These are phyloP conservation scores for Aspergillus vadensis DNA, from an alignment of 2,329 filamentous ascomycete species.

Conservation along the genomic window DNA sequence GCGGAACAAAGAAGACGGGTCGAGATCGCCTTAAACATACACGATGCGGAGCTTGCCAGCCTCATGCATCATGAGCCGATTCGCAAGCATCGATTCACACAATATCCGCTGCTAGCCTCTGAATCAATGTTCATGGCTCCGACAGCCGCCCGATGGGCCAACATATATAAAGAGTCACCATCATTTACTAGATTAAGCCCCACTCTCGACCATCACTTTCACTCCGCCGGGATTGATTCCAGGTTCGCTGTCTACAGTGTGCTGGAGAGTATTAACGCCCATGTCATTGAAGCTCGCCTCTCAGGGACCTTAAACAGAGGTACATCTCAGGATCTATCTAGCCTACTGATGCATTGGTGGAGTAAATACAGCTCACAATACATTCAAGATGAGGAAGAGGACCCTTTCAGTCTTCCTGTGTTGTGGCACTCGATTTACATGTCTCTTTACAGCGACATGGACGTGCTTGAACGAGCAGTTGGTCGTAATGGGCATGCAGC, in stretches of 20 bases:
- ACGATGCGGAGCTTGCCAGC: slow-evolving; percentile 34
- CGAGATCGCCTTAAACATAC: slow-evolving; percentile 28
- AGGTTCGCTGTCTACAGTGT: slow-evolving; percentile 9
- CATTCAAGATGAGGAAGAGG: not conserved
- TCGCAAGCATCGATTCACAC: slow-evolving; percentile 14
- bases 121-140: slow-evolving; percentile 21
- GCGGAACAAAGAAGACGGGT: slow-evolving; percentile 31
- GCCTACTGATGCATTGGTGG: slow-evolving; percentile 27
- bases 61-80: slow-evolving; percentile 24
- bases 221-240: not conserved
- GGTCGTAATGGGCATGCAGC: slow-evolving; percentile 28
- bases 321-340: slow-evolving; percentile 7
- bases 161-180: slow-evolving; percentile 2
- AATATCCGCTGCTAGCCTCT: slow-evolving; percentile 17
- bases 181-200: not conserved
- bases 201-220: not conserved
- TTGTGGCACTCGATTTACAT: slow-evolving; percentile 36
- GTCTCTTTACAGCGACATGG: slow-evolving; percentile 29
- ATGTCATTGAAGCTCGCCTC: slow-evolving; percentile 23
- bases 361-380: slow-evolving; percentile 16
- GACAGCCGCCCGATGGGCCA: slow-evolving; percentile 19
- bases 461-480: slow-evolving; percentile 30
- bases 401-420: slow-evolving; percentile 29
- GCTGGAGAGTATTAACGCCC: slow-evolving; percentile 20
- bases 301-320: slow-evolving; percentile 15